Evolutionary conservation across 2,329 filamentous ascomycete species (phyloP).

Genomic region (Orbilia quercus): DNA sequence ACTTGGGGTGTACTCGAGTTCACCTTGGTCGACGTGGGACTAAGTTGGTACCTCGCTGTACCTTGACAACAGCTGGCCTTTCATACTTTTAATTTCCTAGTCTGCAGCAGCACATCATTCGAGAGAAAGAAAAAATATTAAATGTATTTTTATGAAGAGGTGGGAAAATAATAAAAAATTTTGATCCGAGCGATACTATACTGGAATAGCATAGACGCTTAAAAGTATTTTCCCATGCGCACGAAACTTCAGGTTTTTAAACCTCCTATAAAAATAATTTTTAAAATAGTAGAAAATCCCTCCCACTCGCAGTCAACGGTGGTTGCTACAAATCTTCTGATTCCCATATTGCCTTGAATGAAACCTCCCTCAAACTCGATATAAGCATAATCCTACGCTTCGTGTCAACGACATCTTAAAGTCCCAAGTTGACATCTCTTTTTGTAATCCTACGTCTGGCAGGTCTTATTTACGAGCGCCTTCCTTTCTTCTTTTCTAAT

Average conservation of each 20-base stretch:
- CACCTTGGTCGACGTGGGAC: constrained; percentile 25
- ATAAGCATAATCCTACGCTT: constrained; percentile 9
- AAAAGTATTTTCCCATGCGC: constrained; percentile 29
- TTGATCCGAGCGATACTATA: constrained; percentile 7
- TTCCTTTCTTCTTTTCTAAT: constrained; percentile 29
- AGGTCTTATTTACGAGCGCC: constrained; percentile 23
- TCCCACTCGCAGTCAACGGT: neutral
- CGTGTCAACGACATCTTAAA: constrained; percentile 27
- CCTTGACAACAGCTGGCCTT: constrained; percentile 39
- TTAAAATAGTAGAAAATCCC: constrained; percentile 20
- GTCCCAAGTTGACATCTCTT: constrained; percentile 16
- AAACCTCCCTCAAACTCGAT: constrained; percentile 1
- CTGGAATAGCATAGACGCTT: constrained; percentile 21
- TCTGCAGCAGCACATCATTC: constrained; percentile 21
- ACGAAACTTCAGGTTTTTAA: constrained; percentile 43
- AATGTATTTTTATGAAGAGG: constrained; percentile 3
- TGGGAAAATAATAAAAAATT: constrained; percentile 4
- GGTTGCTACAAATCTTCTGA: neutral
- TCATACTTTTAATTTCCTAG: constrained; percentile 22
- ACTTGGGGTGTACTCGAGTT: constrained; percentile 24
- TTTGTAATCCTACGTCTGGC: constrained; percentile 4
- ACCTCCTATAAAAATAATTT: constrained; percentile 21
- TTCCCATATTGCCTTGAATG: constrained; percentile 3
- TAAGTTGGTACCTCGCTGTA: constrained; percentile 40
- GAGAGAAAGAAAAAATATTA: constrained; percentile 23